Evolutionary conservation across 2,329 filamentous ascomycete species (phyloP).

Genomic region (Fusarium transvaalense): DNA sequence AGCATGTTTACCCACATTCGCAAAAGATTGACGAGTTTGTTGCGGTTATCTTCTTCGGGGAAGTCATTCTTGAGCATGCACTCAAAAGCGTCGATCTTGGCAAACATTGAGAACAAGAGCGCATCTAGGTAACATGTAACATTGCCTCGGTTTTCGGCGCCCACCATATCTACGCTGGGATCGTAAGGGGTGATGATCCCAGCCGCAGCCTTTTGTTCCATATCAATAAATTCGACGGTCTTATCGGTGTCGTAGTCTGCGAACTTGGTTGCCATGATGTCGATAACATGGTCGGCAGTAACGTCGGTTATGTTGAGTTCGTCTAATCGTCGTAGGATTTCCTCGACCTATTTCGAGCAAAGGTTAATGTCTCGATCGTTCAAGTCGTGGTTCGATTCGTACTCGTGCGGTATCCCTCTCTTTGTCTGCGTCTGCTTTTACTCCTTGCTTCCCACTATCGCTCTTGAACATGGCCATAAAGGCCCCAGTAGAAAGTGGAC

Average conservation of each 20-base stretch:
- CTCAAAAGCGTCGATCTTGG: constrained; percentile 89
- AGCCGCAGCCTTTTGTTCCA: constrained; percentile 84
- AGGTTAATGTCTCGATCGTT: constrained; percentile 29
- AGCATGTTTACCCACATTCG: constrained; percentile 95
- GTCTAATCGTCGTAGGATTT: constrained; percentile 56
- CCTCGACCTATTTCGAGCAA: constrained; percentile 54
- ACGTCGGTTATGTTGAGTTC: constrained; percentile 62
- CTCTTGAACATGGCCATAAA: constrained; percentile 75
- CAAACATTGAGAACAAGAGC: constrained; percentile 95
- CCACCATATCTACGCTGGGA: constrained; percentile 77
- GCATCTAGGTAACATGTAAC: constrained; percentile 97
- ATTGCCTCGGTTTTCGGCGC: constrained; percentile 85
- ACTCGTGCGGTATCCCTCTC: constrained; percentile 60
- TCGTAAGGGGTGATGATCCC: constrained; percentile 83
- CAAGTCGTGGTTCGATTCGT: constrained; percentile 19
- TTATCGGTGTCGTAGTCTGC: constrained; percentile 78
- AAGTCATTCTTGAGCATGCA: constrained; percentile 88
- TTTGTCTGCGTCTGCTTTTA: constrained; percentile 61
- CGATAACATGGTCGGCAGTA: constrained; percentile 68
- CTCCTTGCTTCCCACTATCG: constrained; percentile 66
- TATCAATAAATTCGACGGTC: constrained; percentile 79
- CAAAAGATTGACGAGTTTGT: constrained; percentile 80
- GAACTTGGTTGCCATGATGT: constrained; percentile 70
- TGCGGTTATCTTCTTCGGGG: constrained; percentile 73
- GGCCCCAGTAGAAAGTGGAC: constrained; percentile 66